These are phyloP conservation scores for Cicer chorassanicum DNA, from an alignment of 306 rosid genomes.

Conservation along the genomic window DNA sequence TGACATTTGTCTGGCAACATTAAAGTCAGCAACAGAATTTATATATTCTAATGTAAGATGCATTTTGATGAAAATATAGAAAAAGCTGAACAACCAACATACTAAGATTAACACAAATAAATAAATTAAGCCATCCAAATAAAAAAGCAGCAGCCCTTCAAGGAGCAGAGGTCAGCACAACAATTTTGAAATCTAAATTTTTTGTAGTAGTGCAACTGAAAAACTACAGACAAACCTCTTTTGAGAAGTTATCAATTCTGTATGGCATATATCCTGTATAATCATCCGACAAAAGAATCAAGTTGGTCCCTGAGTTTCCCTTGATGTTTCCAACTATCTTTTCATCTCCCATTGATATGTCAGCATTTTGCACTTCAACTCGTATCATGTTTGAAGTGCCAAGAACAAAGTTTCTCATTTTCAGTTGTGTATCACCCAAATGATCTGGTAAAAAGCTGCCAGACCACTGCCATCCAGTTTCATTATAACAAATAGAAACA, in stretches of 20 bases:
- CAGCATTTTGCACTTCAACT: conserved; percentile 96
- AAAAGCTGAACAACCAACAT: background rate
- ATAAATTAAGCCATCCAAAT: conserved; percentile 25
- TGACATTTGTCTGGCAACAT: conserved; percentile 6
- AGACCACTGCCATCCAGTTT: conserved; percentile 99
- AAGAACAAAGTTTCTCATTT: conserved; percentile 76
- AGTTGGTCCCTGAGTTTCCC: conserved; percentile 89
- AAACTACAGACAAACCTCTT: conserved; percentile 73
- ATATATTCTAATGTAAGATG: background rate
- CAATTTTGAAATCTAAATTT: conserved; percentile 26
- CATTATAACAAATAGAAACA: conserved; percentile 77
- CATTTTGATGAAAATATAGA: conserved; percentile 23
- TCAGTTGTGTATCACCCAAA: conserved; percentile 92
- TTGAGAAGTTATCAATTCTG: conserved; percentile 92
- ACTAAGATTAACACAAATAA: background rate
- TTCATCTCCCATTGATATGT: conserved; percentile 77
- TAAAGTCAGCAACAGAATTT: background rate
- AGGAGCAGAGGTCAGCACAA: conserved; percentile 29
- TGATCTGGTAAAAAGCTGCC: conserved; percentile 92
- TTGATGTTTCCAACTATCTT: conserved; percentile 82
- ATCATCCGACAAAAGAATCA: conserved; percentile 95
- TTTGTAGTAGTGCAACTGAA: conserved; percentile 18
- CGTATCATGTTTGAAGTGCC: conserved; percentile 76
- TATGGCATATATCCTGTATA: conserved; percentile 96
- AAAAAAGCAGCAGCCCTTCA: conserved; percentile 8